Conservation (phyloP, 495 filamentous ascomycete genomes). For the Lindgomyces ingoldianus region DNA sequence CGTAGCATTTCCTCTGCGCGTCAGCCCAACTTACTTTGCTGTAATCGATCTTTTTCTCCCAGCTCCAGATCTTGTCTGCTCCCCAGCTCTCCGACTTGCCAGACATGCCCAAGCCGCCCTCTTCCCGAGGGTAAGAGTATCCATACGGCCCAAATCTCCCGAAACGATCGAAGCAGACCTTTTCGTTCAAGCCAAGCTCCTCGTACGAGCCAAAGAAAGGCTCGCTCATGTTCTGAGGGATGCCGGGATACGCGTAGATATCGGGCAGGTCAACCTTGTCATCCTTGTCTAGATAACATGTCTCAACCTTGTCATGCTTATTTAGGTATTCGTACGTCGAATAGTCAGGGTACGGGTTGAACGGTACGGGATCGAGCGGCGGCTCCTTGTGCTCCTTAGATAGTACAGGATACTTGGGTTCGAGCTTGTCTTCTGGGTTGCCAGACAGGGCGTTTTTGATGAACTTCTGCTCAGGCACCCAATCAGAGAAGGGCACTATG, state of each 20-base stretch:
- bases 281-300: slow-evolving; percentile 45
- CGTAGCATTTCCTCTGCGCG: slow-evolving; percentile 44
- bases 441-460: slow-evolving; percentile 16
- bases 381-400: slow-evolving; percentile 35
- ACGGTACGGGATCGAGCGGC: slow-evolving; percentile 42
- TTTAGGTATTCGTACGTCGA: slow-evolving; percentile 38
- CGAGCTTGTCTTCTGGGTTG: slow-evolving; percentile 27
- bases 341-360: slow-evolving; percentile 47
- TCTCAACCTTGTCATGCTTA: slow-evolving; percentile 39
- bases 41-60: slow-evolving; percentile 43
- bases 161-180: slow-evolving; percentile 49
- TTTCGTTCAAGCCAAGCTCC: slow-evolving; percentile 43
- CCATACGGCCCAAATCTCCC: slow-evolving; percentile 47
- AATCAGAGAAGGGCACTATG: slow-evolving; percentile 40
- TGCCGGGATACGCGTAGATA: slow-evolving; percentile 47
- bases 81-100: slow-evolving; percentile 42
- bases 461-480: slow-evolving; percentile 38
- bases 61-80: slow-evolving; percentile 42
- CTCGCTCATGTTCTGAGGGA: slow-evolving; percentile 45
- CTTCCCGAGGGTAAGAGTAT: slow-evolving; percentile 43
- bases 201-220: slow-evolving; percentile 46
- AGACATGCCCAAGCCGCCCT: slow-evolving; percentile 44
- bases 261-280: slow-evolving; percentile 41
- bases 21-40: slow-evolving; percentile 42
- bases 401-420: slow-evolving; percentile 15